phyloP scores from a whole-genome alignment of 2,329 filamentous ascomycete genomes.

The Pezicula radicicola region DNA sequence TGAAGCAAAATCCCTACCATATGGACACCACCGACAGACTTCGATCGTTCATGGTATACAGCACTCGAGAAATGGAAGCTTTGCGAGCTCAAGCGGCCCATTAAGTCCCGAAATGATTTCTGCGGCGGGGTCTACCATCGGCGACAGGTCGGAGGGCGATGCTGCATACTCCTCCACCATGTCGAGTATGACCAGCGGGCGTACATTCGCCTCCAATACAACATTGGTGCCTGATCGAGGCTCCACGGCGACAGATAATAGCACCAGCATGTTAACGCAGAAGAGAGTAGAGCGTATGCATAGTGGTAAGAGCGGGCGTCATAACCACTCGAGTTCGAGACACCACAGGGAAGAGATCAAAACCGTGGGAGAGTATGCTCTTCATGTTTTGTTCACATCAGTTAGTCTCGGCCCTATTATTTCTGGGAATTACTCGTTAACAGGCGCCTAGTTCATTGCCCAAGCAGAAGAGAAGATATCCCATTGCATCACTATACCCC shows the following conservation, averaged over 20 bases:
- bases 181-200: slow-evolving; percentile 20
- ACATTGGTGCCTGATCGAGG: slow-evolving; percentile 29
- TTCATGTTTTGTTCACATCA: slow-evolving; percentile 94
- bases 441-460: slow-evolving; percentile 68
- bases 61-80: slow-evolving; percentile 86
- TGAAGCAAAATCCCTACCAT: slow-evolving; percentile 55
- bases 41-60: slow-evolving; percentile 97
- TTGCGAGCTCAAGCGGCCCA: slow-evolving; percentile 77
- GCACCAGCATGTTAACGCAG: slow-evolving; percentile 41
- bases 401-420: slow-evolving; percentile 42
- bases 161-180: slow-evolving; percentile 19
- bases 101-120: slow-evolving; percentile 85
- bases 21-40: slow-evolving; percentile 78
- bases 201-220: slow-evolving; percentile 26
- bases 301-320: slow-evolving; percentile 66
- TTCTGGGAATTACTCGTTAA: slow-evolving; percentile 27
- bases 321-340: slow-evolving; percentile 63
- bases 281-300: slow-evolving; percentile 59
- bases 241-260: slow-evolving; percentile 42
- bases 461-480: slow-evolving; percentile 97
- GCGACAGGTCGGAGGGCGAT: slow-evolving; percentile 26
- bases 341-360: slow-evolving; percentile 74
- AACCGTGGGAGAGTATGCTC: slow-evolving; percentile 95
- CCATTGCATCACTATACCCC: slow-evolving; percentile 76
- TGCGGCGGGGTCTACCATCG: slow-evolving; percentile 45